phyloP scores from a whole-genome alignment of 176 grass and related monocot genomes.

The Triticum dicoccoides region DNA sequence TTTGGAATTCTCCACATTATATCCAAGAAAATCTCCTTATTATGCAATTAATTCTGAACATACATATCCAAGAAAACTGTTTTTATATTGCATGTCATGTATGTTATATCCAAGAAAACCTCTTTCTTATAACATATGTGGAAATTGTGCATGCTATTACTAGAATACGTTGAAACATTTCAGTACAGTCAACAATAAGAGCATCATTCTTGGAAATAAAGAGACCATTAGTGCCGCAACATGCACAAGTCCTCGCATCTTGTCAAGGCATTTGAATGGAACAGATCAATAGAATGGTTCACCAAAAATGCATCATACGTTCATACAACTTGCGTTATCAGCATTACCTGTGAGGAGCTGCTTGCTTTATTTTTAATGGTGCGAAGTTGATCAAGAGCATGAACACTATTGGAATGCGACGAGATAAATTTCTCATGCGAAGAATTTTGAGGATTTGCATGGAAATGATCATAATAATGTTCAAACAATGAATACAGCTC shows the following conservation, averaged over 20 bases:
- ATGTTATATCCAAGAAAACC: not conserved
- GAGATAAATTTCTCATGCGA: conserved; percentile 82
- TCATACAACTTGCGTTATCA: not conserved
- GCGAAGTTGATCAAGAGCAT: conserved; percentile 85
- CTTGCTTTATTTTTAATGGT: conserved; percentile 68
- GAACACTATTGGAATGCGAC: conserved; percentile 77
- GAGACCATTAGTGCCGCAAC: not conserved
- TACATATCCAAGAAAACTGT: not conserved
- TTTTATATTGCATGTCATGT: not conserved
- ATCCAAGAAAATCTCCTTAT: not conserved
- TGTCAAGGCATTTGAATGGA: not conserved
- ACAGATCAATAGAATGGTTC: not conserved
- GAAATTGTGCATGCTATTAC: not conserved
- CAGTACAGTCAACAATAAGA: not conserved
- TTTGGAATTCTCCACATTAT: not conserved
- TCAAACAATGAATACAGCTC: conserved; percentile 90
- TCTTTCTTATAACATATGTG: not conserved
- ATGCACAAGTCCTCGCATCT: not conserved
- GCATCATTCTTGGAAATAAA: not conserved
- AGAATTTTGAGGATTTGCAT: conserved; percentile 70
- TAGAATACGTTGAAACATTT: not conserved
- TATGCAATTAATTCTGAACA: not conserved
- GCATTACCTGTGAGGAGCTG: conserved; percentile 70
- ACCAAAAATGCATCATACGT: not conserved
- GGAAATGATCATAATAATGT: conserved; percentile 86